These are phyloP conservation scores for Candida sojae DNA, from an alignment of 1,139 yeast species.

Conservation along the genomic window DNA sequence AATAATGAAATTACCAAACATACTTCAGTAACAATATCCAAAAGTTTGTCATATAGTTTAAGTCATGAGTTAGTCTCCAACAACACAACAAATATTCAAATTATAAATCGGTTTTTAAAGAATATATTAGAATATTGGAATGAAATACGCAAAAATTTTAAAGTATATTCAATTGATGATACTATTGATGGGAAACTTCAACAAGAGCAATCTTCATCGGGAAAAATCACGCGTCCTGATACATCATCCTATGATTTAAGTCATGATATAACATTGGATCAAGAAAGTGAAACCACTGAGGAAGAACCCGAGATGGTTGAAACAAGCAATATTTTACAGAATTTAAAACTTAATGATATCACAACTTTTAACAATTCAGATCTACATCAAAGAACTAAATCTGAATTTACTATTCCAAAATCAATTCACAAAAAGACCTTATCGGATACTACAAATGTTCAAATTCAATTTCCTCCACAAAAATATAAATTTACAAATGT, in stretches of 20 bases:
- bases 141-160: slow-evolving; percentile 16
- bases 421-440: slow-evolving; percentile 10
- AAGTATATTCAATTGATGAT: slow-evolving; percentile 21
- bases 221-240: slow-evolving; percentile 14
- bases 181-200: slow-evolving; percentile 20
- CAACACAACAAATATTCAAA: slow-evolving; percentile 46
- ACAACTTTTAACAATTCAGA: neutral
- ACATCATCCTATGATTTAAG: slow-evolving; percentile 33
- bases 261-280: slow-evolving; percentile 33
- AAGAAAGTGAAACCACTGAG: slow-evolving; percentile 11
- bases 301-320: neutral
- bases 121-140: slow-evolving; percentile 51
- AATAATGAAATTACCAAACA: slow-evolving; percentile 43
- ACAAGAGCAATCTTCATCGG: slow-evolving; percentile 5
- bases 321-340: slow-evolving; percentile 1
- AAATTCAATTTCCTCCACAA: slow-evolving; percentile 42
- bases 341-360: neutral
- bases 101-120: slow-evolving; percentile 52
- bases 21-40: slow-evolving; percentile 45
- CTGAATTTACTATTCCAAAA: neutral
- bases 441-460: slow-evolving; percentile 26
- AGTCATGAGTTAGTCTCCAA: slow-evolving; percentile 52
- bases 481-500: slow-evolving; percentile 30
- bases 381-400: neutral
- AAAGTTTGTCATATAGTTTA: slow-evolving; percentile 50